A percentile compares a stretch with the other conserved stretches of the same genome.
phyloP scores from a whole-genome alignment of 441 rosid species.

The Metrosideros polymorpha region DNA sequence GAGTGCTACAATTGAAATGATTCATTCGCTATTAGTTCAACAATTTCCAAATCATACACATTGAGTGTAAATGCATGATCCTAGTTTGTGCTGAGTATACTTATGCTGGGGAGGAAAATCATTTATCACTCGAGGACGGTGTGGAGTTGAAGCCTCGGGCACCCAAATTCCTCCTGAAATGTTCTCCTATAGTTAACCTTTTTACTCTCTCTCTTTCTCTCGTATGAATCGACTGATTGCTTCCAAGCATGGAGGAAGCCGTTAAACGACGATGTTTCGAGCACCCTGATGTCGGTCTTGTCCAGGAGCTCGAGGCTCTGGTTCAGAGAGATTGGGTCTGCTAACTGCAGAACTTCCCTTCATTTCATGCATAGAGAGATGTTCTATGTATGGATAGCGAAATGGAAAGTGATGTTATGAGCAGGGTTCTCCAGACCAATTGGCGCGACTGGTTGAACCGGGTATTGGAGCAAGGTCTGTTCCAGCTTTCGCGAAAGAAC shows the following conservation, averaged over 20 bases:
- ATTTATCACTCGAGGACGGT: neutral
- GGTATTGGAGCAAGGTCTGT: neutral
- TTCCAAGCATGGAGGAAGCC: neutral
- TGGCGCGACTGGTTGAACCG: accelerated
- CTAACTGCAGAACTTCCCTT: neutral
- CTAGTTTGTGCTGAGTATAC: neutral
- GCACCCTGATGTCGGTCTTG: neutral
- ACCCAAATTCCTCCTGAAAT: neutral
- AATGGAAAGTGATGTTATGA: neutral
- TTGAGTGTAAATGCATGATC: neutral
- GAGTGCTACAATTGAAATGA: neutral
- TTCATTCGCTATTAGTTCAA: neutral
- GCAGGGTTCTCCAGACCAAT: too few species aligned
- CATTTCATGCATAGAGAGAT: neutral
- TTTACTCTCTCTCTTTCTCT: neutral
- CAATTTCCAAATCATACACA: neutral
- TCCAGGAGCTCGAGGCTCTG: neutral
- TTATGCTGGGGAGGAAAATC: neutral
- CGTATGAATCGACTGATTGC: neutral
- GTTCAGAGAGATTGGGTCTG: neutral
- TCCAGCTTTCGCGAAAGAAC: neutral
- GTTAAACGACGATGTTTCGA: neutral
- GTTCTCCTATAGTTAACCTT: neutral
- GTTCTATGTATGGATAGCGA: neutral
- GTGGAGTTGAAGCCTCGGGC: neutral